Evolutionary conservation across 352 stramenopile genomes (phyloP), one percentile per base, ranked within the genome.

Genomic region (Pythium volutum): DNA sequence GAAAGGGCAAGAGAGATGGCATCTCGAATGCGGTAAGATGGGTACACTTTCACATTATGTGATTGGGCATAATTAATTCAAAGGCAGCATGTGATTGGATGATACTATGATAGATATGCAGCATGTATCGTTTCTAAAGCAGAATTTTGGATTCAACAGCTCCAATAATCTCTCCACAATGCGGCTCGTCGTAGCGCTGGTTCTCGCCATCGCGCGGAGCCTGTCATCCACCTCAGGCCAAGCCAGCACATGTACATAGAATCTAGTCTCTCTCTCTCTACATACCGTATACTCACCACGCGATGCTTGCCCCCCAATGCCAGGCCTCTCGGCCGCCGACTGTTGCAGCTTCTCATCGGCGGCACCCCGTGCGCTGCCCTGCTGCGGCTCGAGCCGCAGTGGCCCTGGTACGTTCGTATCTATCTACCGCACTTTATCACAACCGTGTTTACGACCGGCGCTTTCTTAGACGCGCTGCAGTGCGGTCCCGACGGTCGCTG

Each of bases 331-430:
- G 15, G 57, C 51, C 51, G 69, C 56, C 27, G 64, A 75, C 31
- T 73, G 69, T 52, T 73, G 69, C 43, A 75, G 69, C 69, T 73
- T 75, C 50, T 70, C 64, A 41, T 62, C 56, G 14, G 56, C 39
- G 4, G 38, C 45, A 14, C 27, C 51, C 11, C 63, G 56, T 14
- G 33, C 62, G 22, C 41, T 64, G 33, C 58, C 66, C 2, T 76
- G 69, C 43, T 76, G 69, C 26, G 69, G 69, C 43, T 67, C 61
- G 4, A 50, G 61, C 5, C 54, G 62, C 45, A 53, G 38, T 20
- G 69, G 69, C 3, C 27, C 69, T 54, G 65, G 69, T 73, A 43
- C 6, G 54, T 1, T 27, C 26, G 22, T n/a, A n/a, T n/a, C n/a
- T n/a, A n/a, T n/a, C n/a, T n/a, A n/a, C n/a, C n/a, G n/a, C n/a